Evolutionary conservation across 768 basidiomycete genomes (phyloP), one percentile per base, ranked within the genome.

Genomic region (Xerocomus potaroensis): DNA sequence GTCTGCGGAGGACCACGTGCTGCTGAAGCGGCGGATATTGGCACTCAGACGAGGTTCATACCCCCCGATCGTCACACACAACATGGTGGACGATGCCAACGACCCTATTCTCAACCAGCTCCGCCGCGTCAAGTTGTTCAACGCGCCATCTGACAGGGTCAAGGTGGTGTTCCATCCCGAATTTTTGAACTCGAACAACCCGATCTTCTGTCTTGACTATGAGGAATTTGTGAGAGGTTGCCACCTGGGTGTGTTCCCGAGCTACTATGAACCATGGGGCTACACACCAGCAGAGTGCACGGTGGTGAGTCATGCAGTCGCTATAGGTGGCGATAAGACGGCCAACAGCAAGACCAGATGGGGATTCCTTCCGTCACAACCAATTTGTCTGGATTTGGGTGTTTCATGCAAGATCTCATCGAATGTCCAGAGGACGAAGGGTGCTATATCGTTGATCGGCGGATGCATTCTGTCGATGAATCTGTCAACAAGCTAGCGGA

Each of bases 201-300:
- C 96, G 0, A 96, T 98, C 44, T 72, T 99, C 16, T 94, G 93
- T 2, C 76, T 99, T 49, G 96, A 99, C 63, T 99, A 99, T 65
- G 96, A 99, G 67, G 96, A 99, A 69, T 99, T 99, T 61, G 96
- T 98, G 30, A 76, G 96, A 53, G 96, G 96, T 1, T 97, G 95
- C 63, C 96, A 99, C 73, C 72, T 99, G 40, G 96, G 96, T 39
- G 95, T 99, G 32, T 99, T 99, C 79, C 95, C 96, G 2, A 91
- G 87, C 55, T 98, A 97, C 62, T 97, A 96, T 63, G 90, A 94
- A 70, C 91, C 91, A 3, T 92, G 91, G 91, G 91, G 91, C 0
- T 96, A 96, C 63, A 96, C 92, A 1, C 95, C 95, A 1, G 95
- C 95, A 1, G 95, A 98, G 65, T 98, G 96, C 65, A 98, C 96